These are phyloP conservation scores for Pseudomonodictys pantanalensis DNA, from an alignment of 495 filamentous ascomycete species.

Conservation along the genomic window DNA sequence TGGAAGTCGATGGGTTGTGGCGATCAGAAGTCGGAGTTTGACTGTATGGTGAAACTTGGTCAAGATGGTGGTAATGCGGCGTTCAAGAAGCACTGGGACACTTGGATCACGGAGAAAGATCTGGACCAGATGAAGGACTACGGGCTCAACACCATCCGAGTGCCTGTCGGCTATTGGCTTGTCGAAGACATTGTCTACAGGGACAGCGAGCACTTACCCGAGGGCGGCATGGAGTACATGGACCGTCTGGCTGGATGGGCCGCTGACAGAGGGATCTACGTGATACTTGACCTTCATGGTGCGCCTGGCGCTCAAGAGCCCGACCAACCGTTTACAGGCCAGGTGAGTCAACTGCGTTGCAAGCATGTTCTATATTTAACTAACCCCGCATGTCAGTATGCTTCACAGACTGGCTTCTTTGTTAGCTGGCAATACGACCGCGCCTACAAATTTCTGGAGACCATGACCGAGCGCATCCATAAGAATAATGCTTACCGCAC, in stretches of 20 bases:
- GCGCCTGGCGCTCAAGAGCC: conserved; percentile 57
- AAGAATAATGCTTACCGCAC: conserved; percentile 50
- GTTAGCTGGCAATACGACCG: conserved; percentile 55
- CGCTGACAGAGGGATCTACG: conserved; percentile 54
- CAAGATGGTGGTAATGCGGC: conserved; percentile 52
- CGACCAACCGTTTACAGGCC: conserved; percentile 55
- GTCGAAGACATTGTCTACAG: conserved; percentile 54
- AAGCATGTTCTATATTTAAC: neutral
- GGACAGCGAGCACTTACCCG: conserved; percentile 55
- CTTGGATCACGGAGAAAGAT: conserved; percentile 57
- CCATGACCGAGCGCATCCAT: conserved; percentile 57
- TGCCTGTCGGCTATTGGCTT: conserved; percentile 66
- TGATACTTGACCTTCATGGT: conserved; percentile 65
- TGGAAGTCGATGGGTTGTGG: conserved; percentile 58
- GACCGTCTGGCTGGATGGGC: conserved; percentile 56
- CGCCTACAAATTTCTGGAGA: conserved; percentile 56
- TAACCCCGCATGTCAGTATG: conserved; percentile 33
- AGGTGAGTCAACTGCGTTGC: conserved; percentile 35
- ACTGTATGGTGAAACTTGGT: conserved; percentile 55
- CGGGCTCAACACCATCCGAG: conserved; percentile 60
- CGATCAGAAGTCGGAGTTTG: conserved; percentile 52
- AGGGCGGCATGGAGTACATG: conserved; percentile 55
- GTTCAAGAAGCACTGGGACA: conserved; percentile 58
- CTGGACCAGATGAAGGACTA: conserved; percentile 52
- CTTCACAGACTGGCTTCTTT: conserved; percentile 54